A percentile compares a stretch with the other conserved stretches of the same genome.
Conservation (phyloP, 2,329 filamentous ascomycete genomes). For the Phyllosticta citribraziliensis region DNA sequence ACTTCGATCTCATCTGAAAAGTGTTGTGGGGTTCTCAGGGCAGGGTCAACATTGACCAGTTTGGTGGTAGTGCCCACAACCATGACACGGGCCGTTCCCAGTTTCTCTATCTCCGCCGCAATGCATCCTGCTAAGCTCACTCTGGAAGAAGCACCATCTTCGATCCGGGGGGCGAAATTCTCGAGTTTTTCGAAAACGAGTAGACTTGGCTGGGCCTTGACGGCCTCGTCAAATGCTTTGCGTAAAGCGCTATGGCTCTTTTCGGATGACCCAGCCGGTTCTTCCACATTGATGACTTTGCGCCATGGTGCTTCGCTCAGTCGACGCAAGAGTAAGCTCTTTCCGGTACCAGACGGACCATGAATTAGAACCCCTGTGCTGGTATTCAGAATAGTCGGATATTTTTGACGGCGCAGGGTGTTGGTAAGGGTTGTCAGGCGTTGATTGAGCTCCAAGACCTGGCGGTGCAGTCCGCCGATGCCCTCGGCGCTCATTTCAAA, state of each 20-base stretch:
- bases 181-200: constrained; percentile 73
- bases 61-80: constrained; percentile 69
- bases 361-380: constrained; percentile 58
- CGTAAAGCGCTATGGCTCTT: constrained; percentile 48
- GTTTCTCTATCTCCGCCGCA: constrained; percentile 4
- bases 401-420: constrained; percentile 1
- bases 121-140: constrained; percentile 2
- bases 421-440: constrained; percentile 41
- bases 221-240: constrained; percentile 60
- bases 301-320: constrained; percentile 60
- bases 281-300: constrained; percentile 52
- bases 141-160: constrained; percentile 25
- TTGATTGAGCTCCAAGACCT: constrained; percentile 56
- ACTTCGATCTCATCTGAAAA: constrained; percentile 62
- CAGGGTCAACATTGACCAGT: constrained; percentile 59
- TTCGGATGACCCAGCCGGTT: constrained; percentile 29
- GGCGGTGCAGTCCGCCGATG: constrained; percentile 58
- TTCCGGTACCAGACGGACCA: constrained; percentile 76
- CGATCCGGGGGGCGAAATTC: constrained; percentile 52
- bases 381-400: not conserved
- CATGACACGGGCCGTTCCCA: constrained; percentile 45
- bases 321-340: constrained; percentile 61
- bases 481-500: constrained; percentile 26
- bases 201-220: constrained; percentile 60
- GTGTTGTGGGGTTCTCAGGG: constrained; percentile 54